Conservation (phyloP, 805 yeast species). For the Zygoascus tannicola region DNA sequence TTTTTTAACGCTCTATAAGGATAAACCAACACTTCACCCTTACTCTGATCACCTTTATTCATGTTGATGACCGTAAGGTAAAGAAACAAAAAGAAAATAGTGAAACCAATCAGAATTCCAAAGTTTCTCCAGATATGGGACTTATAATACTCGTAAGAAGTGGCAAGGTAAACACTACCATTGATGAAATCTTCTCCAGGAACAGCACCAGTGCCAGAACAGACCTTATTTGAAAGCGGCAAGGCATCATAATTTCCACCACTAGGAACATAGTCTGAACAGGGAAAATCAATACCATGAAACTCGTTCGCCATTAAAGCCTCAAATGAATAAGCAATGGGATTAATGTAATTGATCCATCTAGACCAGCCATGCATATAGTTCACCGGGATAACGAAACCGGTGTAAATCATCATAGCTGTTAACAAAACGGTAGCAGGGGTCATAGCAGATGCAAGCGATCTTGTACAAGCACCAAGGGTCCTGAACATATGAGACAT, state of each 20-base stretch:
- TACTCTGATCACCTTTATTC: constrained; percentile 26
- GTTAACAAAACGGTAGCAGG: constrained; percentile 36
- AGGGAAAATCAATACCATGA: constrained; percentile 31
- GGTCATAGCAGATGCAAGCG: constrained; percentile 36
- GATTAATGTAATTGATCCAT: constrained; percentile 47
- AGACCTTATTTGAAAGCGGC: constrained; percentile 33
- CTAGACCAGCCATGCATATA: constrained; percentile 43
- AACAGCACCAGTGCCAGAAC: constrained; percentile 47
- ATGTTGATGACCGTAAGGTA: constrained; percentile 47
- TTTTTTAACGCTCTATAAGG: constrained; percentile 15
- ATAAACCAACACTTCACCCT: constrained; percentile 60
- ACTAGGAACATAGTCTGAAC: constrained; percentile 35
- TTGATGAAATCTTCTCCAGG: constrained; percentile 42
- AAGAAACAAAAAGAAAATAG: constrained; percentile 42
- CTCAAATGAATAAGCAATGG: constrained; percentile 52
- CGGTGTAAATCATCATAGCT: constrained; percentile 36
- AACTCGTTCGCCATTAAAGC: constrained; percentile 51
- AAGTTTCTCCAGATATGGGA: constrained; percentile 53
- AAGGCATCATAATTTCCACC: constrained; percentile 35
- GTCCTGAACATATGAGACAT: constrained; percentile 47
- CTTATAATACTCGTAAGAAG: constrained; percentile 37
- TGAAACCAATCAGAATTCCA: constrained; percentile 53
- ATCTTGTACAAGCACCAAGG: constrained; percentile 31
- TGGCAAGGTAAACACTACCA: constrained; percentile 43
- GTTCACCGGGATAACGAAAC: constrained; percentile 39